Evolutionary conservation across 2,329 filamentous ascomycete genomes (phyloP), one percentile per base, ranked within the genome.

Genomic region (Calonectria pteridis): DNA sequence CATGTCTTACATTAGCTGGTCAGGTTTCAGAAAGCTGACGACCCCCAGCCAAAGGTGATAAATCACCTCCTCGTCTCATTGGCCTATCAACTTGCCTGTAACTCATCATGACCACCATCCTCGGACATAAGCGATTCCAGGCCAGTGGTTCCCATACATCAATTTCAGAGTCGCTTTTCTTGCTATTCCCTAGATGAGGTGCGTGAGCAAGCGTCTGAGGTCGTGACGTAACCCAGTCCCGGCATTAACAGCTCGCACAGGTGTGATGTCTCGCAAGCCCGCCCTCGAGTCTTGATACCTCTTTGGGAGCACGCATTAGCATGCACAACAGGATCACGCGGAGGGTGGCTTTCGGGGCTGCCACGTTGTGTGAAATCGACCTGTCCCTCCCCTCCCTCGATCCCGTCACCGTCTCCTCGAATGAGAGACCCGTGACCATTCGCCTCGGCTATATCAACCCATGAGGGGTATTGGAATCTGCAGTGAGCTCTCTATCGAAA

Each of bases 261-360:
- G 28, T 31, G 46, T 40, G 67, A 40, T n/a, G 33, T 53, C 23
- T 35, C n/a, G 26, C 37, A 53, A 14, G 23, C 23, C 50, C 62
- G 58, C 59, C 26, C 67, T 78, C 76, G 78, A 78, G 33, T 79
- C 71, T 79, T 78, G 74, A 77, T 72, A 69, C 78, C 70, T 11
- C 40, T 77, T 79, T 72, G 13, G 76, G 72, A 33, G 35, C 13
- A 73, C 33, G n/a, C 26, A 58, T 63, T 31, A 18, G 62, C 63
- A 62, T 69, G n/a, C 29, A 33, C 37, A 16, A 11, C 26, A 59
- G 23, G 53, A 71, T 75, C 68, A 73, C 69, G 72, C 53, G 71
- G 55, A 31, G 20, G 64, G 28, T 37, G 53, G 23, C 51, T 59
- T 33, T 53, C 68, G 71, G 67, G 59, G 64, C 55, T 63, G 62